Conservation (phyloP, 1,284 basidiomycete genomes). For the Tylopilus sp. region DNA sequence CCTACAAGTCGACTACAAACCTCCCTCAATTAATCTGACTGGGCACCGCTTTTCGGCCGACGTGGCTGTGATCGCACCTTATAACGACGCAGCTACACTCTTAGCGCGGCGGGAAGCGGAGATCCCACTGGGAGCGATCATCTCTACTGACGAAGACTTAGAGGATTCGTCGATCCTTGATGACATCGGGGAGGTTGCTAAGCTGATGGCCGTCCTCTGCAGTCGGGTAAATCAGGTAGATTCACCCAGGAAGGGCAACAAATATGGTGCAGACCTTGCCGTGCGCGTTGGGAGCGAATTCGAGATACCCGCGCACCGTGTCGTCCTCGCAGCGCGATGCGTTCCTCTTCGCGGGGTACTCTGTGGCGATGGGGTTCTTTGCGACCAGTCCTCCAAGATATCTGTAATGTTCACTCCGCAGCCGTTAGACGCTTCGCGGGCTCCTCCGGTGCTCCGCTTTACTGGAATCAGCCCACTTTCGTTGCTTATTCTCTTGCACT, state of each 20-base stretch:
- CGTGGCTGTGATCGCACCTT: conserved; percentile 63
- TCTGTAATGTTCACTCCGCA: conserved; percentile 28
- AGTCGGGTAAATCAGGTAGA: conserved; percentile 18
- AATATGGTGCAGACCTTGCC: conserved; percentile 59
- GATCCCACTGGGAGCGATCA: conserved; percentile 3
- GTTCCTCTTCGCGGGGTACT: conserved; percentile 47
- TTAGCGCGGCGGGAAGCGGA: not conserved
- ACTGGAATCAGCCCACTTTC: conserved; percentile 60
- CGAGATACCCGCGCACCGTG: conserved; percentile 63
- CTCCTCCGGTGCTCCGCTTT: conserved; percentile 37
- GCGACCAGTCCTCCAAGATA: conserved; percentile 35
- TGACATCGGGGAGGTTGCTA: conserved; percentile 48
- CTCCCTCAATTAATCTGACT: conserved; percentile 53
- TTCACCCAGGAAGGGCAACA: conserved; percentile 34
- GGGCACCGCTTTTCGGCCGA: conserved; percentile 70
- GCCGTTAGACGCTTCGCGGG: not conserved
- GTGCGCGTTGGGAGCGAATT: conserved; percentile 41
- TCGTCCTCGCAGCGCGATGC: conserved; percentile 64
- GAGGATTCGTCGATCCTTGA: conserved; percentile 44
- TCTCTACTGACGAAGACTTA: conserved; percentile 35
- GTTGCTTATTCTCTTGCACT: conserved; percentile 76
- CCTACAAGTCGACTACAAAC: conserved; percentile 70
- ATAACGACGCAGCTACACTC: conserved; percentile 18
- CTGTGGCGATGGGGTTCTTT: conserved; percentile 27
- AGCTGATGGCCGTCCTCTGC: conserved; percentile 40